Evolutionary conservation across 2,329 filamentous ascomycete genomes (phyloP).

Genomic region (Ilyonectria destructans): DNA sequence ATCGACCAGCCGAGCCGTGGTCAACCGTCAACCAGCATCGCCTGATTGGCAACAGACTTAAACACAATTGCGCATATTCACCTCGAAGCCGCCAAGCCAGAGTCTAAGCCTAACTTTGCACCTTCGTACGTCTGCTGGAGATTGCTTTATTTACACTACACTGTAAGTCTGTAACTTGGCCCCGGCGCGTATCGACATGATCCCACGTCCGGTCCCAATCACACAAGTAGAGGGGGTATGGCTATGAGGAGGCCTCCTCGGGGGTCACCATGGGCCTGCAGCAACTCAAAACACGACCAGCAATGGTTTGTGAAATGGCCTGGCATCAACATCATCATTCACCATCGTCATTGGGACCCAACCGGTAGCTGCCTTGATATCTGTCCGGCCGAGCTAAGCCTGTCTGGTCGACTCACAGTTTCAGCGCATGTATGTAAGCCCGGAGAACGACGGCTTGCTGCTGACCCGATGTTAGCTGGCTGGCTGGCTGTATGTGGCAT

Average conservation of each 20-base stretch:
- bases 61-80: not conserved
- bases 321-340: conserved; percentile 26
- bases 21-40: conserved; percentile 9
- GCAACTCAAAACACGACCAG: conserved; percentile 18
- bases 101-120: not conserved
- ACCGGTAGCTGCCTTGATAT: conserved; percentile 19
- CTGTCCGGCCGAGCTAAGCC: conserved; percentile 30
- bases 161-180: not conserved
- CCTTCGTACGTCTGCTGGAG: conserved; percentile 4
- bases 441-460: conserved; percentile 12
- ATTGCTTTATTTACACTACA: conserved; percentile 21
- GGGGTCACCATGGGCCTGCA: conserved; percentile 20
- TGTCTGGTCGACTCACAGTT: conserved; percentile 28
- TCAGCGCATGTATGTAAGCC: conserved; percentile 34
- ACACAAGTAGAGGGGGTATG: conserved; percentile 6
- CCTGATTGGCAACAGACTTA: conserved; percentile 7
- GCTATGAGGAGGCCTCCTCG: conserved; percentile 13
- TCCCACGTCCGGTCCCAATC: conserved; percentile 14
- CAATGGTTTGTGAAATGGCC: conserved; percentile 18
- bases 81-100: conserved; percentile 2
- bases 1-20: conserved; percentile 3
- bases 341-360: conserved; percentile 38
- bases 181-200: conserved; percentile 21
- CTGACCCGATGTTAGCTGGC: conserved; percentile 13
- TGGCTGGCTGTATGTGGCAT: conserved; percentile 13